Evolutionary conservation across 176 grass and related monocot genomes (phyloP).

Genomic region (Calamus simplicifolius): DNA sequence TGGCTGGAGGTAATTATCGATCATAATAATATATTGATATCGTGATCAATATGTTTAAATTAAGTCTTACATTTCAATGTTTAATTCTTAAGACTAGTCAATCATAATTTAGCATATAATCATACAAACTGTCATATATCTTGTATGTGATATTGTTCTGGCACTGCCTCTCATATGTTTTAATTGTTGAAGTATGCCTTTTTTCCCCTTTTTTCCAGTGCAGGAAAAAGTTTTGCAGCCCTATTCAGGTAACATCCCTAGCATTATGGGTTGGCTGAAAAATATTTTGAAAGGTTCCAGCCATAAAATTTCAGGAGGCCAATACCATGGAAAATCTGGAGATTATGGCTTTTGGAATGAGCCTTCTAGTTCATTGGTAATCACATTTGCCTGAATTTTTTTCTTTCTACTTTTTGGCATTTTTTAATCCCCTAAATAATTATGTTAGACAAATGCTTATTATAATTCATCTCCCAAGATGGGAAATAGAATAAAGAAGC

Average conservation of each 20-base stretch:
- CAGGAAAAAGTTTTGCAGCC: not conserved
- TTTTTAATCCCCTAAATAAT: not conserved
- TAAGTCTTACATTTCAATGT: no score
- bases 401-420: not conserved
- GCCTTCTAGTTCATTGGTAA: conserved; percentile 16
- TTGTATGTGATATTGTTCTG: no score
- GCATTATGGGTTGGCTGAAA: conserved; percentile 64
- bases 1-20: no score
- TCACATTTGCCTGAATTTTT: not conserved
- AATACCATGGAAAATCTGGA: conserved; percentile 43
- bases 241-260: not conserved
- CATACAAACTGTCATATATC: no score
- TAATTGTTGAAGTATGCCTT: conserved; percentile 1
- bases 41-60: no score
- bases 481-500: no score
- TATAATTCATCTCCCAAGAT: no score
- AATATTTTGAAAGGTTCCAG: conserved; percentile 66
- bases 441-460: no score
- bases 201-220: not conserved
- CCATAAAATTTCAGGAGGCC: conserved; percentile 72
- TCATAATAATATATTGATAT: no score
- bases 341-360: conserved; percentile 30
- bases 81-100: no score
- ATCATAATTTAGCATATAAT: no score
- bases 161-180: no score